Base-by-base conservation (phyloP, 495 filamentous ascomycete species). In the Xylaria sp. region DNA sequence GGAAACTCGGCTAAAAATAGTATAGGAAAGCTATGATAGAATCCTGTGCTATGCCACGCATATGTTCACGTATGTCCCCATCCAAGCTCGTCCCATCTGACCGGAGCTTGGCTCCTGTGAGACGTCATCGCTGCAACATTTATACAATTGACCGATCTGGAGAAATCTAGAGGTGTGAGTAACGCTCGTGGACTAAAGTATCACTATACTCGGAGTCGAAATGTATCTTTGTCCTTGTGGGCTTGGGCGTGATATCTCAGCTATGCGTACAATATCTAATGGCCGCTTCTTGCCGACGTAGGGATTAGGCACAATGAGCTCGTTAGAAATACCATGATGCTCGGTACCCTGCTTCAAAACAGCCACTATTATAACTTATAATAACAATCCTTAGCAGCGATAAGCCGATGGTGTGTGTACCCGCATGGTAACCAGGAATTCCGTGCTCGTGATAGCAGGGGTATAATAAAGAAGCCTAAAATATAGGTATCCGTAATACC, bases 1-100 rank as follows among this genome's bases (percentile, higher is more conserved):
- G 48, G 61, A 64, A 64, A 14, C 44, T 21, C 15, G 29, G 26
- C 15, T 31, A 69, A 61, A 41, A 70, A 24, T 64, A 65, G 19
- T 43, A 64, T 9, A 57, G 24, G 21, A 58, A 19, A 58, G 26
- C 53, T n/a, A 19, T 35, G 53, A n/a, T 21, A 55, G 31, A 29
- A 5, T 55, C 52, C 31, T 17, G 26, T 15, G 9, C 31, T 37
- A 29, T 37, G 8, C 37, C 31, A 19, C 31, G 31, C 31, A 59
- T 37, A 61, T 19, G 21, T 61, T 43, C n/a, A 41, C 29, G 59
- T 37, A 26, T 24, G n/a, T 43, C 19, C 37, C 37, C 35, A 41
- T 14, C 37, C 29, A 12, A 43, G 59, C 17, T 29, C 14, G 33
- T 44, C 7, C 59, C 21, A 43, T 44, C 21, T 62, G 37, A 43